Conservation (phyloP, 2,329 filamentous ascomycete genomes). For the Blastomyces parvus region DNA sequence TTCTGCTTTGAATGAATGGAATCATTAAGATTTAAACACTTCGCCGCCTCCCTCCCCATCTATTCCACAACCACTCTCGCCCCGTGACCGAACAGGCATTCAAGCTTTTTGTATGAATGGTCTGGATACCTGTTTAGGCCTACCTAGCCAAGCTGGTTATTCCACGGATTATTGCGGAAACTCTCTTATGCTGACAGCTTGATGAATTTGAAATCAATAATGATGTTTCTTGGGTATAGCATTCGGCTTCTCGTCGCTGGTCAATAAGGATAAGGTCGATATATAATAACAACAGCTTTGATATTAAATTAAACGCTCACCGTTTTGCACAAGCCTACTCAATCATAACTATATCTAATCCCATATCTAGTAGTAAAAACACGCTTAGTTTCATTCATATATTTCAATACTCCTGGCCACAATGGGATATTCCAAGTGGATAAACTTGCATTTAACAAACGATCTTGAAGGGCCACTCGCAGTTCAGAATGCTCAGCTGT, state of each 20-base stretch:
- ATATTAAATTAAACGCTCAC: too few relatives aligned
- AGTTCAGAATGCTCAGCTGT: background rate
- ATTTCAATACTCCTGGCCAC: background rate
- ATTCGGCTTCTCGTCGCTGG: background rate
- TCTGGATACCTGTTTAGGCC: background rate
- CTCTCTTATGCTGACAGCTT: background rate
- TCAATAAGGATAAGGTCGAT: background rate
- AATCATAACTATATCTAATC: background rate
- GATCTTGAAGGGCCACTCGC: background rate
- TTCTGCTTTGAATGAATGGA: too few relatives aligned
- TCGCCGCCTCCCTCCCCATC: too few relatives aligned
- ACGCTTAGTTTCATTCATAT: background rate
- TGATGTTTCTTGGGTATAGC: background rate
- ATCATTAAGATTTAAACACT: too few relatives aligned
- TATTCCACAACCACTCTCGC: background rate
- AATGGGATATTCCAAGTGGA: background rate
- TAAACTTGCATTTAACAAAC: slow-evolving; percentile 1
- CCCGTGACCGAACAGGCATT: too few relatives aligned
- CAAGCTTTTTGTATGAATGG: too few relatives aligned
- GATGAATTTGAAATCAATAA: background rate
- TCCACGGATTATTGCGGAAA: background rate
- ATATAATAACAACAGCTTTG: background rate
- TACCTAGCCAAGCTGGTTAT: background rate
- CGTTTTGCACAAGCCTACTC: background rate
- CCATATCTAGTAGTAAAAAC: background rate